phyloP scores from a whole-genome alignment of 2,329 filamentous ascomycete species.

The Trichoderma atroviride region DNA sequence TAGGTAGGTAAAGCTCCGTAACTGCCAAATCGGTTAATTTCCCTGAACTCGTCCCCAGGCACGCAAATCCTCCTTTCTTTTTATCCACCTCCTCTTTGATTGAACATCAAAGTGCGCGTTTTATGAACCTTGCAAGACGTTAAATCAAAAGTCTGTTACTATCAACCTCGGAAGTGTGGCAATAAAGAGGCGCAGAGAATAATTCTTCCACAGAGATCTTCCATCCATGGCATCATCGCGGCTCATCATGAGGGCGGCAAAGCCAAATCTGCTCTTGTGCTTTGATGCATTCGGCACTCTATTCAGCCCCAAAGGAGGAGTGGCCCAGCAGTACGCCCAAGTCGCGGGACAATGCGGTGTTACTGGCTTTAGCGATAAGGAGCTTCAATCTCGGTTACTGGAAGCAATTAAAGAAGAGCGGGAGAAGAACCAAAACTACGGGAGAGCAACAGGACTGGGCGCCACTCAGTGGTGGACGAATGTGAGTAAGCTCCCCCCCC shows the following conservation, averaged over 20 bases:
- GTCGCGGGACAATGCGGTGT: slow-evolving; percentile 56
- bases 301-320: slow-evolving; percentile 54
- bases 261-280: slow-evolving; percentile 56
- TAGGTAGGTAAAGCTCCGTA: neutral
- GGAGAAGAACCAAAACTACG: slow-evolving; percentile 60
- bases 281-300: slow-evolving; percentile 70
- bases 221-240: neutral
- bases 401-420: slow-evolving; percentile 53
- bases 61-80: neutral
- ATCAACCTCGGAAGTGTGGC: neutral
- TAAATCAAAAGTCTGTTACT: neutral
- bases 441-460: slow-evolving; percentile 53
- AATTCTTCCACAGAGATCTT: neutral
- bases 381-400: slow-evolving; percentile 41
- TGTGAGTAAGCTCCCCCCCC: slow-evolving; percentile 43
- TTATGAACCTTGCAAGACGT: neutral
- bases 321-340: slow-evolving; percentile 57
- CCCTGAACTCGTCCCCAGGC: neutral
- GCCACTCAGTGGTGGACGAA: slow-evolving; percentile 62
- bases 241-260: slow-evolving; percentile 27
- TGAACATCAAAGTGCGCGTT: neutral
- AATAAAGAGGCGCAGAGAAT: neutral
- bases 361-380: slow-evolving; percentile 43
- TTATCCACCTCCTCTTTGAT: neutral
- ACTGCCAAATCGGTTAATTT: neutral